Evolutionary conservation across 2,329 filamentous ascomycete genomes (phyloP).

Genomic region (Sarocladium oryzae): DNA sequence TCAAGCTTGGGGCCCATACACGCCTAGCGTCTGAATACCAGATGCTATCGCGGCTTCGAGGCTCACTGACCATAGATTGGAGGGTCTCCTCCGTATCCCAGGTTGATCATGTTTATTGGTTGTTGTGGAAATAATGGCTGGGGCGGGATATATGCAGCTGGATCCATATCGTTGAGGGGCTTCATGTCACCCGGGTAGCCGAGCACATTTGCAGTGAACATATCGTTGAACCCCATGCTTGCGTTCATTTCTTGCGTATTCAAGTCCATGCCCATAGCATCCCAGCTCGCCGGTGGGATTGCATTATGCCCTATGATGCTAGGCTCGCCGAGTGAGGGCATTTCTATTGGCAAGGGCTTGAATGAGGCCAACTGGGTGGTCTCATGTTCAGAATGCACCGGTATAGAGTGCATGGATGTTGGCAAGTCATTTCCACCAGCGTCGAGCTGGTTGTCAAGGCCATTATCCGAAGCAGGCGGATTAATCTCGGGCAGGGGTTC

Average conservation of each 20-base stretch:
- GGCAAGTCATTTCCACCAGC: background rate
- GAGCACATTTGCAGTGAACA: conserved; percentile 5
- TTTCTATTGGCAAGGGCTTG: background rate
- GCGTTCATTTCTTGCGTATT: background rate
- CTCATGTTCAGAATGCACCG: background rate
- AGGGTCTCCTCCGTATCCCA: background rate
- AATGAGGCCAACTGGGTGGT: background rate
- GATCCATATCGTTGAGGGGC: background rate
- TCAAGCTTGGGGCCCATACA: background rate
- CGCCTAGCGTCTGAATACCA: background rate
- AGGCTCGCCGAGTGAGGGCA: background rate
- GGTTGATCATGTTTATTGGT: conserved; percentile 2
- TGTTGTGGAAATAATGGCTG: background rate
- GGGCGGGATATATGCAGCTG: background rate
- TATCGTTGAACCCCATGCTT: conserved; percentile 3
- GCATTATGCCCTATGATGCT: background rate
- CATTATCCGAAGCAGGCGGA: background rate
- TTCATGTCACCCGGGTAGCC: background rate
- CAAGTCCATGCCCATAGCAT: conserved; percentile 7
- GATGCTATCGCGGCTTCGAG: background rate
- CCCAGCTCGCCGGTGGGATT: background rate
- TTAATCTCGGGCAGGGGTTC: conserved; percentile 2
- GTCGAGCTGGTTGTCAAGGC: background rate
- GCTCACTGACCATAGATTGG: conserved; percentile 3
- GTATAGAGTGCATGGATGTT: background rate